phyloP scores from a whole-genome alignment of 2,329 filamentous ascomycete species.

The Fusarium sp. region DNA sequence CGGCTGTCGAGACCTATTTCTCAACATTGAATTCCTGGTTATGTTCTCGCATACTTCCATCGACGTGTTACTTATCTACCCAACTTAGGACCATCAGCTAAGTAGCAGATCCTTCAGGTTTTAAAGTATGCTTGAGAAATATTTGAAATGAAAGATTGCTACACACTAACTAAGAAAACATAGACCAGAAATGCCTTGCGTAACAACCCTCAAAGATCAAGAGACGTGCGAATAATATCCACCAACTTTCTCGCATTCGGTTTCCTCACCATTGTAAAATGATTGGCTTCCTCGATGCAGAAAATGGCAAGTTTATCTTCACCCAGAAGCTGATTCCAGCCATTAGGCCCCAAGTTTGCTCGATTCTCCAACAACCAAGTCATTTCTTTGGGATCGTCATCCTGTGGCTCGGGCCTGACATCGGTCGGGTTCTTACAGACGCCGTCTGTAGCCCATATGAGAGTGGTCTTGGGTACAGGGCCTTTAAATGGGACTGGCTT shows the following conservation, averaged over 20 bases:
- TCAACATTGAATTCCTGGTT: too few relatives aligned
- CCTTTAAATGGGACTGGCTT: background rate
- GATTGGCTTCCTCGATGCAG: constrained; percentile 1
- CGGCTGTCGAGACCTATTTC: too few relatives aligned
- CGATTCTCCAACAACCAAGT: constrained; percentile 5
- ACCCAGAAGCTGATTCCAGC: background rate
- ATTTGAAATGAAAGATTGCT: too few relatives aligned
- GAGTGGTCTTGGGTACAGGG: background rate
- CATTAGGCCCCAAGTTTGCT: background rate
- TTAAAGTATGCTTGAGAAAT: too few relatives aligned
- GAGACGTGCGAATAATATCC: too few relatives aligned
- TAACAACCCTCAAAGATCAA: too few relatives aligned
- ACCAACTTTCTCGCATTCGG: background rate
- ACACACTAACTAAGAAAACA: too few relatives aligned
- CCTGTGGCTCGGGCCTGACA: background rate
- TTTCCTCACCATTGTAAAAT: constrained; percentile 7
- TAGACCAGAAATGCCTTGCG: too few relatives aligned
- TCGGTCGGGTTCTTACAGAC: constrained; percentile 6
- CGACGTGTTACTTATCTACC: too few relatives aligned
- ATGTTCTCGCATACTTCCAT: too few relatives aligned
- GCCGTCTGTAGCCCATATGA: constrained; percentile 6
- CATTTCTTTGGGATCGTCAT: background rate
- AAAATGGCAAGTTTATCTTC: background rate
- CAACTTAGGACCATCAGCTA: too few relatives aligned
- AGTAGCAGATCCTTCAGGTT: too few relatives aligned